Evolutionary conservation across 2,329 filamentous ascomycete genomes (phyloP), one percentile per base, ranked within the genome.

Genomic region (Fusarium oxysporum): DNA sequence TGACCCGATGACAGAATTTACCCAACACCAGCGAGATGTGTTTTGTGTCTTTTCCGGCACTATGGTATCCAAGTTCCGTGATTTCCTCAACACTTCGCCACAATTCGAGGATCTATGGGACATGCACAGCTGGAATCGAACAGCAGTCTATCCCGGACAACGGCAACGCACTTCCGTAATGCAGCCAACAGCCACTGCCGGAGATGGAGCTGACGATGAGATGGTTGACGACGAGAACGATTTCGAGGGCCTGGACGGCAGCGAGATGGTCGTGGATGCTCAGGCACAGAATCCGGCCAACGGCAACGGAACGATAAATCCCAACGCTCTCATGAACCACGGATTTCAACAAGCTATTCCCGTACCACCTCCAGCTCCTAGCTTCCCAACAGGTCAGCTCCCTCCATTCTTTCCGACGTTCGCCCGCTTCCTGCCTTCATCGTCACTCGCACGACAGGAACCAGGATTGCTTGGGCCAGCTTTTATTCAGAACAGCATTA

Each of bases 11-110:
- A 7, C 62, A 91, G 96, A 98, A 82, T 99, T 99, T 80, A 98
- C 95, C 23, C 93, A 96, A 51, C 95, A 98, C 79, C 96, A 99
- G 81, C 91, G 96, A 71, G 92, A 96, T 58, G 94, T 98, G 12
- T 99, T 99, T 80, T 99, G 96, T 79, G 96, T 99, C 60, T 99
- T 99, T 82, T 98, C 95, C 4, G 96, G 96, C 10, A 88, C 90
- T 32, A 95, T 95, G 62, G 96, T 99, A 4, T 85, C 86, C 45
- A 89, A 90, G 44, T 89, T 99, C 32, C 92, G 96, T 45, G 88
- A 92, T 33, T 93, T 95, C 79, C 87, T 99, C 43, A 97, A 95
- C 73, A 84, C 81, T 1, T 83, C 85, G 16, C 80, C 82, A 1
- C 81, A 84, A 38, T 90, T 88, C 60, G 83, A 85, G 44, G 82